phyloP scores from a whole-genome alignment of 2,329 filamentous ascomycete genomes.

The Arthroderma sp. region DNA sequence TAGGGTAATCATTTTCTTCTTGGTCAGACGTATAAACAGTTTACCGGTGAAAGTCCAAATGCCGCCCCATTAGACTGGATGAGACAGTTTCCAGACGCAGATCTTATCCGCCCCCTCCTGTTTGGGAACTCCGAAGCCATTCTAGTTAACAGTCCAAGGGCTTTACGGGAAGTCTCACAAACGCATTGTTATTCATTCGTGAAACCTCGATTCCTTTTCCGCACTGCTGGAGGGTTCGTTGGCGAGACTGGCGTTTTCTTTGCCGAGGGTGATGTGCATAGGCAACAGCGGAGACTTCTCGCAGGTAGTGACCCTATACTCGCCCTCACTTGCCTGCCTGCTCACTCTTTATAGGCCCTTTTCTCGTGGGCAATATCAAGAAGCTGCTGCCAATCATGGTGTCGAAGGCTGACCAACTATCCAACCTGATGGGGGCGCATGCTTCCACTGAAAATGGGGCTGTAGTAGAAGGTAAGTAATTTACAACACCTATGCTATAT shows the following conservation, averaged over 20 bases:
- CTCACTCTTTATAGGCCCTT: background rate
- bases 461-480: background rate
- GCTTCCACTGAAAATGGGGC: background rate
- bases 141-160: slow-evolving; percentile 4
- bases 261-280: slow-evolving; percentile 4
- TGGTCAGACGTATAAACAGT: slow-evolving; percentile 5
- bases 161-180: slow-evolving; percentile 3
- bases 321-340: background rate
- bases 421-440: background rate
- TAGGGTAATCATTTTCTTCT: background rate
- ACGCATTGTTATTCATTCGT: slow-evolving; percentile 6
- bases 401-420: background rate
- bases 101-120: slow-evolving; percentile 5
- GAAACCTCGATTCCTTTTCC: slow-evolving; percentile 4
- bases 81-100: slow-evolving; percentile 3
- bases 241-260: slow-evolving; percentile 4
- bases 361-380: slow-evolving; percentile 4
- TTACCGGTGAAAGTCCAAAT: background rate
- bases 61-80: slow-evolving; percentile 2
- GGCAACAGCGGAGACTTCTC: slow-evolving; percentile 2
- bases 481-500: background rate
- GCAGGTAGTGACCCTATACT: background rate
- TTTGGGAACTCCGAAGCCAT: background rate
- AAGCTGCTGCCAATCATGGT: background rate
- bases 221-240: background rate